Evolutionary conservation across 2,329 filamentous ascomycete genomes (phyloP).

Genomic region (Diaporthe caulivora): DNA sequence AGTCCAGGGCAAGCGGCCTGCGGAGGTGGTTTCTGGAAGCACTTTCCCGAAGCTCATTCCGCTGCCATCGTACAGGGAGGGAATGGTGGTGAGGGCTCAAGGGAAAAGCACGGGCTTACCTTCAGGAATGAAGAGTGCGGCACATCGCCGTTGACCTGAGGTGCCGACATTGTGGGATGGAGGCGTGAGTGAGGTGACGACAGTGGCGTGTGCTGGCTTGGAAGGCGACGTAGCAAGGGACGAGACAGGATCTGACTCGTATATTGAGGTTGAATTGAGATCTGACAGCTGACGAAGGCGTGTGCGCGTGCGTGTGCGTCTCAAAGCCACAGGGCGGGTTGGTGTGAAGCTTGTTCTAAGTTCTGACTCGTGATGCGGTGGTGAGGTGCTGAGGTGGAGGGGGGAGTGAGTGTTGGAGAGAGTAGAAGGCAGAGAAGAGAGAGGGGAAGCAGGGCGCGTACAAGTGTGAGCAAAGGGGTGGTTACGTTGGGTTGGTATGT

Average conservation of each 20-base stretch:
- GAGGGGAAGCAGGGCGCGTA: not conserved
- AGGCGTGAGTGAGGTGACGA: not conserved
- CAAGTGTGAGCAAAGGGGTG: slow-evolving; percentile 15
- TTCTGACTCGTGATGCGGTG: slow-evolving; percentile 20
- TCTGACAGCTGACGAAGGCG: slow-evolving; percentile 10
- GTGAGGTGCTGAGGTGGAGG: not conserved
- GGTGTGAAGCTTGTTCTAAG: slow-evolving; percentile 25
- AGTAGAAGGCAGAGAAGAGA: not conserved
- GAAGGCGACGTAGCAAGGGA: not conserved
- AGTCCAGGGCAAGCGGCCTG: not conserved
- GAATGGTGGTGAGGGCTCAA: not conserved
- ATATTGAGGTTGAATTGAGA: slow-evolving; percentile 9
- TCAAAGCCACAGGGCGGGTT: not conserved
- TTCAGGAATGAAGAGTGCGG: slow-evolving; percentile 63
- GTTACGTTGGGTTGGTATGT: slow-evolving; percentile 26
- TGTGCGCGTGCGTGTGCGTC: slow-evolving; percentile 10
- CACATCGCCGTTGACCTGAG: slow-evolving; percentile 65
- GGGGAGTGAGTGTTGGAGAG: no score
- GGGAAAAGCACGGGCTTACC: slow-evolving; percentile 50
- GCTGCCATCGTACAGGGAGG: not conserved
- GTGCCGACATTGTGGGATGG: slow-evolving; percentile 47
- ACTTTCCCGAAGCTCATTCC: not conserved
- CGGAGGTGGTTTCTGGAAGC: not conserved
- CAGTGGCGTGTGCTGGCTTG: slow-evolving; percentile 3
- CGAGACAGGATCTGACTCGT: slow-evolving; percentile 29